Conservation (phyloP, 116 monocot species). For the Dioscorea cayenensis region DNA sequence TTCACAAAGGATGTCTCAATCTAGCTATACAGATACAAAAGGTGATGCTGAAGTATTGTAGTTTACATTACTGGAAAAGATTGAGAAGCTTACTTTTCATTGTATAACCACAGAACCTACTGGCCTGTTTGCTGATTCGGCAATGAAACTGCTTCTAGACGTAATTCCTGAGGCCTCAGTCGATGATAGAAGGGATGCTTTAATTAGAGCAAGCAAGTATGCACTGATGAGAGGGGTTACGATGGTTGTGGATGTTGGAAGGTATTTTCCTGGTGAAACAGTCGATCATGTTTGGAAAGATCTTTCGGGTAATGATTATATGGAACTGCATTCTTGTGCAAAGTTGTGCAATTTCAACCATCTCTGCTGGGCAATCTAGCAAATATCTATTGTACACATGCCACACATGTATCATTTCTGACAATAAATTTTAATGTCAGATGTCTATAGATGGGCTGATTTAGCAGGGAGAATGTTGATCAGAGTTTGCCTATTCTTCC, state of each 20-base stretch:
- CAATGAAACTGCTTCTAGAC: conserved; percentile 65
- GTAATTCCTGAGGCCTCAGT: conserved; percentile 66
- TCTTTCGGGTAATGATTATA: conserved; percentile 49
- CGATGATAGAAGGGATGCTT: conserved; percentile 65
- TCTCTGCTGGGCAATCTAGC: too few species aligned
- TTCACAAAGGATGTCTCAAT: too few species aligned
- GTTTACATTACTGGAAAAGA: too few species aligned
- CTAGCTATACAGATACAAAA: too few species aligned
- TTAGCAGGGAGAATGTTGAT: conserved; percentile 67
- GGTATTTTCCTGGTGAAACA: conserved; percentile 72
- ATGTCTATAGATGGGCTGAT: conserved; percentile 91
- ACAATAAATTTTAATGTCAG: conserved; percentile 21
- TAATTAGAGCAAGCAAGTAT: conserved; percentile 68
- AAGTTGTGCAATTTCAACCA: too few species aligned
- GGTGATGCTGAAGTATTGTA: too few species aligned
- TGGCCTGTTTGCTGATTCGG: conserved; percentile 89
- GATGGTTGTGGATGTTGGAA: conserved; percentile 79
- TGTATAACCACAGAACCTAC: conserved; percentile 55
- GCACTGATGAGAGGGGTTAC: conserved; percentile 83
- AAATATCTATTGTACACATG: too few species aligned
- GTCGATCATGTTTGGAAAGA: conserved; percentile 74
- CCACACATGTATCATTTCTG: neutral
- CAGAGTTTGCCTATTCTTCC: conserved; percentile 92
- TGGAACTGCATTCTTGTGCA: too few species aligned
- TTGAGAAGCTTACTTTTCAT: too few species aligned